A percentile compares a stretch with the other conserved stretches of the same genome.
These are phyloP conservation scores for Penicillium freii DNA, from an alignment of 2,329 filamentous ascomycete genomes.

Conservation along the genomic window DNA sequence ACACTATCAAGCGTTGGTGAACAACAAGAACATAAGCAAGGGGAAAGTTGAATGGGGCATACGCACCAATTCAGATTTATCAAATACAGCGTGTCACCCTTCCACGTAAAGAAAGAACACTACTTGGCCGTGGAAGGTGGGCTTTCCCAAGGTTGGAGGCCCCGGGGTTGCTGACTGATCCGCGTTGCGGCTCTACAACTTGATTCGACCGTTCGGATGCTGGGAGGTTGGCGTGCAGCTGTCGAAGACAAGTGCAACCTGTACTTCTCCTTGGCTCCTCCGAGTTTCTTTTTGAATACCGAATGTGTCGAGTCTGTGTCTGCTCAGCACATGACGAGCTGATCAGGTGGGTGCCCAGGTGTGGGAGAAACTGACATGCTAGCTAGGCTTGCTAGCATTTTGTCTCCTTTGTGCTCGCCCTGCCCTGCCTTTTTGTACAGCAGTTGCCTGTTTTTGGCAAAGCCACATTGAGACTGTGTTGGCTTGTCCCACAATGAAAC, in stretches of 20 bases:
- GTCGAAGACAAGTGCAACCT: slow-evolving; percentile 8
- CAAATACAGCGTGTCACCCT: slow-evolving; percentile 2
- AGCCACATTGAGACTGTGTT: slow-evolving; percentile 15
- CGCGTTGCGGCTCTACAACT: slow-evolving; percentile 22
- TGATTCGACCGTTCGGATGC: slow-evolving; percentile 13
- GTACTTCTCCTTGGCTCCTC: background rate
- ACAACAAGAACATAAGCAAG: slow-evolving; percentile 18
- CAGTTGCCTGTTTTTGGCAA: slow-evolving; percentile 8
- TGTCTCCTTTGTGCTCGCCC: background rate
- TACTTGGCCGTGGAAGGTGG: background rate
- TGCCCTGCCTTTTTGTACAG: slow-evolving; percentile 4
- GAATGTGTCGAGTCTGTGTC: background rate
- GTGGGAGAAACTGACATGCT: background rate
- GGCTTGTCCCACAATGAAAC: slow-evolving; percentile 24
- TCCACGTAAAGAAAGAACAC: background rate
- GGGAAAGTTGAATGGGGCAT: slow-evolving; percentile 12
- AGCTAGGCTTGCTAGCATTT: background rate
- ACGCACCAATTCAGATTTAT: slow-evolving; percentile 16
- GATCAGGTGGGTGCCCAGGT: background rate
- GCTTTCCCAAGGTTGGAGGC: background rate
- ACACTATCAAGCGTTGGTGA: slow-evolving; percentile 7
- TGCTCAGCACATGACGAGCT: slow-evolving; percentile 1
- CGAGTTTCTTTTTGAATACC: background rate
- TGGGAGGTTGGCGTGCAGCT: slow-evolving; percentile 3
- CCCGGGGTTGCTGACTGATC: slow-evolving; percentile 8